Conservation (phyloP, 1,139 yeast genomes). For the Yamadazyma friedrichii region DNA sequence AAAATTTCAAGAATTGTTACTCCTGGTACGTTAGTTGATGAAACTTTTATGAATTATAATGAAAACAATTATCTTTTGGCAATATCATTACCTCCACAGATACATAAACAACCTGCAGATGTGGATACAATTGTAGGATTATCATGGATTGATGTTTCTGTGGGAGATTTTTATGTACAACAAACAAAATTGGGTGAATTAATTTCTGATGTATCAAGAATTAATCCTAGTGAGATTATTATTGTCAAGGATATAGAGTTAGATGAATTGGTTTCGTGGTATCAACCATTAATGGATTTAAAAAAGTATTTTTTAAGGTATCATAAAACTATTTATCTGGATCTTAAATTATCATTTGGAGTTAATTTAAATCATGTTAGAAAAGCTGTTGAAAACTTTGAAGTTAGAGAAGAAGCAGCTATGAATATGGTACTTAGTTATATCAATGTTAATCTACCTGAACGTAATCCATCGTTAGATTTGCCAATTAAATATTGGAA, state of each 20-base stretch:
- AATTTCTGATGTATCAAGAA: slow-evolving; percentile 59
- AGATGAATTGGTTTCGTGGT: slow-evolving; percentile 44
- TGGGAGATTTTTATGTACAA: slow-evolving; percentile 75
- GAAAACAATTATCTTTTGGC: slow-evolving; percentile 71
- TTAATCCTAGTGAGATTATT: slow-evolving; percentile 67
- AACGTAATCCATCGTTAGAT: slow-evolving; percentile 35
- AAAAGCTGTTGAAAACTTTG: slow-evolving; percentile 55
- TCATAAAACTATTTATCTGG: slow-evolving; percentile 36
- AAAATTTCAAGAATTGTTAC: slow-evolving; percentile 79
- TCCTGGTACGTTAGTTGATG: slow-evolving; percentile 92
- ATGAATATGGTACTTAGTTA: slow-evolving; percentile 45
- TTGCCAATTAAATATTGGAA: slow-evolving; percentile 41
- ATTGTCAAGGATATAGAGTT: slow-evolving; percentile 38
- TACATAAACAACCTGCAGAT: slow-evolving; percentile 43
- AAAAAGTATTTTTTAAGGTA: slow-evolving; percentile 60
- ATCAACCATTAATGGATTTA: slow-evolving; percentile 58
- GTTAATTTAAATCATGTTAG: slow-evolving; percentile 55
- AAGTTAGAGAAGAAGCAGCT: slow-evolving; percentile 41
- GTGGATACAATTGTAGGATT: slow-evolving; percentile 60
- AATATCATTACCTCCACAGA: slow-evolving; percentile 55
- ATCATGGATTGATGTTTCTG: slow-evolving; percentile 86
- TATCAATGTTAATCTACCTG: slow-evolving; percentile 41
- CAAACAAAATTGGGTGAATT: slow-evolving; percentile 56
- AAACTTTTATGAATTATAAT: slow-evolving; percentile 71
- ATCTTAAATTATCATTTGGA: slow-evolving; percentile 34